Conservation (phyloP, 805 yeast genomes). For the Torulaspora microellipsoides region DNA sequence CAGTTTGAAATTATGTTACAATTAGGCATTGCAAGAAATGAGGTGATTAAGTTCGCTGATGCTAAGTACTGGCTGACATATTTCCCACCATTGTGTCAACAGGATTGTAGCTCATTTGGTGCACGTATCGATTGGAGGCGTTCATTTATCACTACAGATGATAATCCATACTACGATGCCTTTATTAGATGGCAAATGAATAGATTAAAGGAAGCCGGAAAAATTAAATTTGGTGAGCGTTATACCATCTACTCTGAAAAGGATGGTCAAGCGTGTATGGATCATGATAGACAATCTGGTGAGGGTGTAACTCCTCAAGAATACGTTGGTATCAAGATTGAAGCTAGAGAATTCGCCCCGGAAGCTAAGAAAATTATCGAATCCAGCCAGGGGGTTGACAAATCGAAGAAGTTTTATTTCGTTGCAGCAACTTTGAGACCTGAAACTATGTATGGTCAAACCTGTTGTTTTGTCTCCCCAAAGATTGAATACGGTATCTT, state of each 20-base stretch:
- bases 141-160: constrained; percentile 90
- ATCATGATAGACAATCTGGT: constrained; percentile 95
- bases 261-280: constrained; percentile 99
- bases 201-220: constrained; percentile 75
- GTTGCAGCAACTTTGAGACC: constrained; percentile 98
- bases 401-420: constrained; percentile 63
- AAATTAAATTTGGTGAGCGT: constrained; percentile 96
- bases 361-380: constrained; percentile 38
- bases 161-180: constrained; percentile 90
- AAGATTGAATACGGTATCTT: constrained; percentile 88
- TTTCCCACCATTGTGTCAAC: constrained; percentile 87
- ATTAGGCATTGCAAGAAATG: constrained; percentile 79
- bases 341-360: constrained; percentile 53
- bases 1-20: constrained; percentile 97
- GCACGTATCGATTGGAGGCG: constrained; percentile 98
- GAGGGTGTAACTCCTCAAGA: constrained; percentile 98
- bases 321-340: constrained; percentile 87
- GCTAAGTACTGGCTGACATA: constrained; percentile 84
- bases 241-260: constrained; percentile 95
- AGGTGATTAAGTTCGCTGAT: constrained; percentile 84
- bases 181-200: constrained; percentile 97
- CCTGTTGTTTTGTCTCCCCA: constrained; percentile 96
- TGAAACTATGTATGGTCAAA: constrained; percentile 98
- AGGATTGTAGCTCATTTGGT: constrained; percentile 77
- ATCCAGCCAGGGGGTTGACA: constrained; percentile 34